A percentile compares a stretch with the other conserved stretches of the same genome.
Conservation (phyloP, 179 eudicot species). For the Beta macrorhiza region DNA sequence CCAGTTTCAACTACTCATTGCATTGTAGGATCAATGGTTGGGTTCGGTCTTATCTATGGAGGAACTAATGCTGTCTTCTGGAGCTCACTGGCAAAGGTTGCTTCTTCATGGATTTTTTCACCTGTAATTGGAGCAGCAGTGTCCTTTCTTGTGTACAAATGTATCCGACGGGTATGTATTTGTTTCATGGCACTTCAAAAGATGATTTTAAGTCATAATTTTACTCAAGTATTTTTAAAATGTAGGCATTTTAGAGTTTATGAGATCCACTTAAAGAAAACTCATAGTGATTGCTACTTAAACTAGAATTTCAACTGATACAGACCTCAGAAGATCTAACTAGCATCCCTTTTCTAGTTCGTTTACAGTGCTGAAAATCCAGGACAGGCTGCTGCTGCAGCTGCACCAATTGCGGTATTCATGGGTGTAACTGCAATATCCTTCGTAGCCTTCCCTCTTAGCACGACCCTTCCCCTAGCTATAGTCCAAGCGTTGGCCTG, state of each 20-base stretch:
- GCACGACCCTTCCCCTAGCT: slow-evolving; percentile 60
- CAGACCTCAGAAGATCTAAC: slow-evolving; percentile 18
- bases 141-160: slow-evolving; percentile 93
- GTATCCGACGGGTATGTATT: slow-evolving; percentile 88
- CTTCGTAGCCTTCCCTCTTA: slow-evolving; percentile 81
- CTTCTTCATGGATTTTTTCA: slow-evolving; percentile 92
- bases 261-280: neutral
- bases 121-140: slow-evolving; percentile 77
- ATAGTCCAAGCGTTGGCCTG: slow-evolving; percentile 65
- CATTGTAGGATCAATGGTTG: slow-evolving; percentile 97
- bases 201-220: too few species aligned
- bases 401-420: slow-evolving; percentile 88
- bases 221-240: too few species aligned
- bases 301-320: neutral
- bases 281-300: neutral
- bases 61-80: slow-evolving; percentile 94
- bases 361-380: slow-evolving; percentile 99
- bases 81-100: slow-evolving; percentile 92
- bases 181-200: neutral
- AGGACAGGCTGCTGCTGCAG: slow-evolving; percentile 93
- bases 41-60: slow-evolving; percentile 94
- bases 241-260: neutral
- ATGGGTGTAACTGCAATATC: slow-evolving; percentile 74
- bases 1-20: slow-evolving; percentile 98
- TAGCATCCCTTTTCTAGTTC: slow-evolving; percentile 50